phyloP scores from a whole-genome alignment of 2,329 filamentous ascomycete species.

The Boeremia lycopersici region DNA sequence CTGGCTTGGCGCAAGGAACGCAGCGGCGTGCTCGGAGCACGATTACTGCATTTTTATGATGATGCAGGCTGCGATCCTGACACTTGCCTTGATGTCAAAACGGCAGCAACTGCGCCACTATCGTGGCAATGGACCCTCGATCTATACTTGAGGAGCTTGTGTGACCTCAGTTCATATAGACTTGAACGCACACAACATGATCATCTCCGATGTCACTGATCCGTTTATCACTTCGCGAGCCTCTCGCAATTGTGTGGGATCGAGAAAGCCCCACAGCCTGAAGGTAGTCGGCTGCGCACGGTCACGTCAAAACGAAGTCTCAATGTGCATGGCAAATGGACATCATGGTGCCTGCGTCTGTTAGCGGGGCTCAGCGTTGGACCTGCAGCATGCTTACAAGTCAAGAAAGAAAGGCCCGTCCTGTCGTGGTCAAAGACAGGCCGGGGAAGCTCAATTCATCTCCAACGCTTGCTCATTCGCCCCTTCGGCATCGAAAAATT shows the following conservation, averaged over 20 bases:
- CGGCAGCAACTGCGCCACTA: neutral
- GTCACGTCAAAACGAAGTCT: neutral
- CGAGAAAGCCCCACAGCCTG: neutral
- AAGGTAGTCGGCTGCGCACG: neutral
- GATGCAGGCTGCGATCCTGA: conserved; percentile 3
- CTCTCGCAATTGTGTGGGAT: neutral
- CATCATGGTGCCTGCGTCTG: neutral
- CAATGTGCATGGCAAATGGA: neutral
- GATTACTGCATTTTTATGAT: conserved; percentile 2
- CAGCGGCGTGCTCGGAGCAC: neutral
- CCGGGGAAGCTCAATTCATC: conserved; percentile 22
- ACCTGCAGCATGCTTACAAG: conserved; percentile 17
- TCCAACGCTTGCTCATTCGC: neutral
- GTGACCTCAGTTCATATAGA: neutral
- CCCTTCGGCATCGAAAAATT: neutral
- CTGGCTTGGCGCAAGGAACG: neutral
- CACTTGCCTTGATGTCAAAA: neutral
- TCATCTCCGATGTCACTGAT: neutral
- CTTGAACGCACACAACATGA: neutral
- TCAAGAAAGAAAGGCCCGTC: conserved; percentile 19
- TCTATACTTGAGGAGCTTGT: too few species aligned
- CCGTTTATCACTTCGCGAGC: neutral
- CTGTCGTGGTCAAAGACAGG: conserved; percentile 16
- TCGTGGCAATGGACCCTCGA: too few species aligned
- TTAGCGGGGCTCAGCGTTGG: neutral